phyloP scores from a whole-genome alignment of 192 early-diverging fungal species.

The Coemansia sp. region DNA sequence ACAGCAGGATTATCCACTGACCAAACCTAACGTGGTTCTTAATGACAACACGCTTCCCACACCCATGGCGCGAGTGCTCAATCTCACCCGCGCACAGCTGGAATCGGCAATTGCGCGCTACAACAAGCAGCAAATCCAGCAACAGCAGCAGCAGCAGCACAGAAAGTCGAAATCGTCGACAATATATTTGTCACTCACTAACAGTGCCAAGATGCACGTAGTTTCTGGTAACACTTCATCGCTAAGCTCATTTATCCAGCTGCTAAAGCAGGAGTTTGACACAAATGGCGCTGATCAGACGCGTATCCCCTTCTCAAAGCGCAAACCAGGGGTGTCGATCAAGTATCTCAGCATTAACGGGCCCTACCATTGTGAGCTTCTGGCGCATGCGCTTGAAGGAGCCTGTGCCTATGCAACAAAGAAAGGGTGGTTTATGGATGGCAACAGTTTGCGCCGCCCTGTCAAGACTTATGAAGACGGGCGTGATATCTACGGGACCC shows the following conservation, averaged over 20 bases:
- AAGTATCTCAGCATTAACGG: constrained; percentile 73
- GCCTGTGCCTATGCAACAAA: constrained; percentile 37
- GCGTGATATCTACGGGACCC: constrained; percentile 9
- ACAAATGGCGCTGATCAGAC: constrained; percentile 77
- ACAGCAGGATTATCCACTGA: constrained; percentile 70
- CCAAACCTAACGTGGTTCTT: neutral
- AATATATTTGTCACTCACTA: constrained; percentile 79
- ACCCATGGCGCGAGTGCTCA: constrained; percentile 84
- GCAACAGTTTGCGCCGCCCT: constrained; percentile 9
- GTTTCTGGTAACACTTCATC: constrained; percentile 81
- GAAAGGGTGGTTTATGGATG: constrained; percentile 16
- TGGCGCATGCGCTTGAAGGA: constrained; percentile 60
- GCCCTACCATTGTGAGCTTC: constrained; percentile 82
- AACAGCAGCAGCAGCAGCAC: constrained; percentile 59
- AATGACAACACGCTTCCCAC: constrained; percentile 50
- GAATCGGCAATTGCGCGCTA: constrained; percentile 68
- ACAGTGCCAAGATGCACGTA: constrained; percentile 77
- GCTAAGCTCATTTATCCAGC: constrained; percentile 78
- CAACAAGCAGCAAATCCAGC: constrained; percentile 63
- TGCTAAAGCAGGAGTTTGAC: constrained; percentile 76
- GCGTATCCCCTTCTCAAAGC: constrained; percentile 75
- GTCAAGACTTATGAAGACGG: constrained; percentile 21
- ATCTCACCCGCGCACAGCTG: constrained; percentile 71
- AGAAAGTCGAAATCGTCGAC: constrained; percentile 5
- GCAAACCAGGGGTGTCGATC: constrained; percentile 77